Evolutionary conservation across 169 alveolate genomes (phyloP), one percentile per base, ranked within the genome.

Genomic region (Plasmodium cynomolgi): DNA sequence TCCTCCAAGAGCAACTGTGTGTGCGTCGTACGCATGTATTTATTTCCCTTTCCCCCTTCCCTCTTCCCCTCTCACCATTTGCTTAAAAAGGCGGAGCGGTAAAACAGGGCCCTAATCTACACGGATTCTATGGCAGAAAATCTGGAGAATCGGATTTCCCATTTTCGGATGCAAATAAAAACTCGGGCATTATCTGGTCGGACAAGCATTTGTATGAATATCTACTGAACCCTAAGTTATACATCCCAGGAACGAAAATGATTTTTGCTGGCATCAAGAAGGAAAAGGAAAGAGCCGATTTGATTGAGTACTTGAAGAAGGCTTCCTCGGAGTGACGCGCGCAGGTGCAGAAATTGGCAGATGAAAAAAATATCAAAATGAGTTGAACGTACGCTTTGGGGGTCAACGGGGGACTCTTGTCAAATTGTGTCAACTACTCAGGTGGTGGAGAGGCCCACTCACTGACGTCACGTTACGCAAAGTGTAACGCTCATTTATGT

Each of bases 171-270:
- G 98, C 98, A 26, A 97, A 98, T 96, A 98, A 97, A 95, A 93
- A 92, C 74, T 97, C 98, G 31, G 98, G 98, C 23, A 98, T 98
- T 79, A 93, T 97, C 34, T 98, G 99, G 99, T 92, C 96, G 31
- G 99, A 97, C 84, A 97, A 98, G 94, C 99, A 98, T 96, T 93
- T 98, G 92, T 97, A 96, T 96, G 98, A 96, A 95, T 98, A 97
- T 94, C 93, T 98, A 90, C 95, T 97, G 77, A 98, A 98, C 95
- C 99, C 99, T 54, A 97, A 97, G 96, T 96, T 96, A 94, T 98
- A 98, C 95, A 97, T 98, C 34, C 99, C 99, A 23, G 99, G 99
- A 26, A 98, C 99, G 81, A 98, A 98, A 96, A 98, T 98, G 99
- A 98, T 98, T 73, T 98, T 98, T 85, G 99, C 99, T 20, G 99